These are phyloP conservation scores for Aspergillus sclerotioniger DNA, from an alignment of 495 filamentous ascomycete species.

Conservation along the genomic window DNA sequence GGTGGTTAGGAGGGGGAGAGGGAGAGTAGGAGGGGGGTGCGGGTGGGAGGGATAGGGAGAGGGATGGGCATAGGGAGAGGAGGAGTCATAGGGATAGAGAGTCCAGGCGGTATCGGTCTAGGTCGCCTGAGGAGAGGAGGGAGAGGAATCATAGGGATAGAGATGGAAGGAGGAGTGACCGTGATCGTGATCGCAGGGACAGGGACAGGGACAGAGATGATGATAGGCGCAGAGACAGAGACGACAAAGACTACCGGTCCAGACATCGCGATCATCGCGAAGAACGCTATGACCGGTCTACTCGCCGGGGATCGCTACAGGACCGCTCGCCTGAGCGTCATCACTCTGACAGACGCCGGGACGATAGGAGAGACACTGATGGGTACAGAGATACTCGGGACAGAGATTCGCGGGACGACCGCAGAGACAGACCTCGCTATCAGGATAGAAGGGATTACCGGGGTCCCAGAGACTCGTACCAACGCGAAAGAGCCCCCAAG, in stretches of 20 bases:
- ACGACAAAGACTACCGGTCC: conserved; percentile 23
- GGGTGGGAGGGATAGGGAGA: conserved; percentile 19
- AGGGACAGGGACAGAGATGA: conserved; percentile 18
- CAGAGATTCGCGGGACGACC: conserved; percentile 15
- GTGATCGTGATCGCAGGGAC: conserved; percentile 28
- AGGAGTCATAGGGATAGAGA: conserved; percentile 33
- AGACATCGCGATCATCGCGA: conserved; percentile 26
- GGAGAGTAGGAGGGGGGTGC: conserved; percentile 20
- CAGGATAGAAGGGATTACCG: conserved; percentile 19
- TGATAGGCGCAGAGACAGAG: conserved; percentile 20
- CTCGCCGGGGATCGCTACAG: conserved; percentile 17
- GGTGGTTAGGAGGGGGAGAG: conserved; percentile 51
- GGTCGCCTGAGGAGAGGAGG: conserved; percentile 32
- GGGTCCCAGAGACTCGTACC: conserved; percentile 21
- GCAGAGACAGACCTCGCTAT: conserved; percentile 16
- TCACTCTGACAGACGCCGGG: conserved; percentile 13
- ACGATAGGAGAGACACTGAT: conserved; percentile 11
- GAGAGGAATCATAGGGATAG: too few species aligned
- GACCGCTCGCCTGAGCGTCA: conserved; percentile 20
- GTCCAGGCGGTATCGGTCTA: conserved; percentile 28
- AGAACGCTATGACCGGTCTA: conserved; percentile 25
- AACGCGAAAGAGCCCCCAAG: conserved; percentile 21
- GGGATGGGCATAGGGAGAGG: conserved; percentile 21
- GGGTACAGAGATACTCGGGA: neutral
- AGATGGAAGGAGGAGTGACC: conserved; percentile 32